Percentiles rank a stretch among this genome's conserved stretches.
Evolutionary conservation across 1,284 basidiomycete genomes (phyloP).

Genomic region (Malassezia equina): DNA sequence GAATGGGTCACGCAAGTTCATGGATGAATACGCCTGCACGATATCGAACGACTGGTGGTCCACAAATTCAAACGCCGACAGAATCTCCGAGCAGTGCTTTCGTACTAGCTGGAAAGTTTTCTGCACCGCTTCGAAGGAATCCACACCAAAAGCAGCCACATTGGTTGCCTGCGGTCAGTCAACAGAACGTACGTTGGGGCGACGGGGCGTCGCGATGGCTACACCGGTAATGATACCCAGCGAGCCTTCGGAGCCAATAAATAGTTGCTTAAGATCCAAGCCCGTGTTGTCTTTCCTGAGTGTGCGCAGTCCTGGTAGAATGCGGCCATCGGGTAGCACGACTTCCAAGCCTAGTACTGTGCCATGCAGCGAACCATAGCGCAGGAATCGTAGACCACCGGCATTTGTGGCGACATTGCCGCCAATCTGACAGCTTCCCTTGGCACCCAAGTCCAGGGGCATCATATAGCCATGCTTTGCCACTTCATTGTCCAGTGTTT

Average conservation of each 20-base stretch:
- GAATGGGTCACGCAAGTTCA: conserved; percentile 44
- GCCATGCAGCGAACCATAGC: conserved; percentile 92
- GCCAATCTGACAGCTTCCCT: conserved; percentile 96
- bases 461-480: conserved; percentile 85
- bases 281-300: conserved; percentile 97
- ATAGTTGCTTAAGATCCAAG: conserved; percentile 97
- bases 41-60: conserved; percentile 80
- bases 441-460: conserved; percentile 93
- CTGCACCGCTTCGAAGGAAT: conserved; percentile 55
- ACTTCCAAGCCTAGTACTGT: conserved; percentile 94
- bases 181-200: conserved; percentile 56
- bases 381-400: conserved; percentile 80
- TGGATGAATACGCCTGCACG: conserved; percentile 57
- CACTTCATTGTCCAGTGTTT: conserved; percentile 75
- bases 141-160: conserved; percentile 55
- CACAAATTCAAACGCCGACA: conserved; percentile 95
- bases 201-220: conserved; percentile 84
- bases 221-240: conserved; percentile 90
- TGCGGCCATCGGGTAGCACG: conserved; percentile 86
- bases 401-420: conserved; percentile 97
- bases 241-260: conserved; percentile 94
- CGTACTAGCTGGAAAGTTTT: conserved; percentile 54
- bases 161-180: conserved; percentile 40
- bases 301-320: conserved; percentile 51
- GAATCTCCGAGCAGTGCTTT: conserved; percentile 77